phyloP scores from a whole-genome alignment of 192 early-diverging fungal genomes.

The Mortierella alpina region DNA sequence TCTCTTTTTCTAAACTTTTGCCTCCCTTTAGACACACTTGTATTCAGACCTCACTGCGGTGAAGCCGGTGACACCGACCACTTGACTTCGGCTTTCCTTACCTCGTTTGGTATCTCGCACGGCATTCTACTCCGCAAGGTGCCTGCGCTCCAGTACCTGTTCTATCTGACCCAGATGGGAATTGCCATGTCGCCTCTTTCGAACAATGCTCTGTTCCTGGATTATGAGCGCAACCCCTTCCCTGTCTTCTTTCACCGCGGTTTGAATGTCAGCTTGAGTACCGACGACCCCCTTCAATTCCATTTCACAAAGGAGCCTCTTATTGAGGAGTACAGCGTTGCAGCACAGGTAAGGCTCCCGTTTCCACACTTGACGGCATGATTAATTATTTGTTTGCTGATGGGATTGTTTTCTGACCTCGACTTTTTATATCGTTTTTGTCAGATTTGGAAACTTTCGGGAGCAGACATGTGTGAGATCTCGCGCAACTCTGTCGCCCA shows the following conservation, averaged over 20 bases:
- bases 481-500: constrained; percentile 92
- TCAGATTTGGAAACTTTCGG: constrained; percentile 93
- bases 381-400: not conserved
- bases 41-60: constrained; percentile 93
- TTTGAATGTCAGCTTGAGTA: constrained; percentile 91
- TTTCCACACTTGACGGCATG: not conserved
- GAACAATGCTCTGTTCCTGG: constrained; percentile 96
- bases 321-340: constrained; percentile 97
- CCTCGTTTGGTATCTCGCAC: constrained; percentile 92
- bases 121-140: constrained; percentile 96
- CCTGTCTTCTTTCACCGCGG: constrained; percentile 95
- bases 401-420: not conserved
- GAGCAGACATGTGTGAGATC: constrained; percentile 97
- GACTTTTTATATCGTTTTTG: not conserved
- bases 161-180: constrained; percentile 95
- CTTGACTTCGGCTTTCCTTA: constrained; percentile 89
- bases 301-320: constrained; percentile 98
- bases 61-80: constrained; percentile 98
- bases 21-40: constrained; percentile 80
- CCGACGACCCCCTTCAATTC: constrained; percentile 97
- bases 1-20: not conserved
- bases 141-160: constrained; percentile 95
- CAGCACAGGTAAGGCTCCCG: constrained; percentile 77
- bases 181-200: constrained; percentile 98
- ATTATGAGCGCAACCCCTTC: constrained; percentile 95